These are phyloP conservation scores for Kwoniella sp. DNA, from an alignment of 768 basidiomycete genomes.

Conservation along the genomic window DNA sequence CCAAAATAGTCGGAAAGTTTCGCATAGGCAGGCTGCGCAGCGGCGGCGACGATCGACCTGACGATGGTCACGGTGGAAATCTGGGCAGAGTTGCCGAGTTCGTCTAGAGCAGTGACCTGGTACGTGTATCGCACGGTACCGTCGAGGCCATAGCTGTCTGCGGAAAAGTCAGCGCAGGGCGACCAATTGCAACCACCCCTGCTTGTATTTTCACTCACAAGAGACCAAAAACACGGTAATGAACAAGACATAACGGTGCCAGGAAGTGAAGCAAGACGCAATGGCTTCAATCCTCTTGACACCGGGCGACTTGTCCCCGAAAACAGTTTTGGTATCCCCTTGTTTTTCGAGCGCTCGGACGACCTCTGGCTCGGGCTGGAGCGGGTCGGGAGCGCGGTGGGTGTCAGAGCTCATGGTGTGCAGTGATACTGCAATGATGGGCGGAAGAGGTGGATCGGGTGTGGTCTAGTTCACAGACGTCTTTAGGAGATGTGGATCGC, in stretches of 20 bases:
- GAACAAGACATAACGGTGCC: conserved; percentile 43
- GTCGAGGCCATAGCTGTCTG: conserved; percentile 26
- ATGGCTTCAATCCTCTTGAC: conserved; percentile 52
- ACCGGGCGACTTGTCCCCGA: conserved; percentile 43
- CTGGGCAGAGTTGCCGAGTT: conserved; percentile 14
- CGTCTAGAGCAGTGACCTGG: conserved; percentile 30
- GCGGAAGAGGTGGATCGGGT: too few species aligned
- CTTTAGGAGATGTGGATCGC: too few species aligned
- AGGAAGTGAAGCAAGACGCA: conserved; percentile 33
- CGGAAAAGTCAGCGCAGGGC: not conserved
- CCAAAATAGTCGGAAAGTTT: conserved; percentile 55
- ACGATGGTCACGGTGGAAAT: conserved; percentile 53
- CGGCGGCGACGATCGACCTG: conserved; percentile 47
- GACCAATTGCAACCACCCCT: too few species aligned
- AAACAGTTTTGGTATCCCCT: conserved; percentile 30
- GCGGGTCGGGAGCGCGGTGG: not conserved
- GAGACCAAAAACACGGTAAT: conserved; percentile 50
- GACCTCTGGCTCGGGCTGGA: not conserved
- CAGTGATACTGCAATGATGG: not conserved
- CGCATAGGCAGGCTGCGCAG: conserved; percentile 39
- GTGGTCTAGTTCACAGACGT: too few species aligned
- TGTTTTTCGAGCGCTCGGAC: conserved; percentile 8
- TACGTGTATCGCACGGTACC: conserved; percentile 27
- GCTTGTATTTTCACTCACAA: conserved; percentile 34
- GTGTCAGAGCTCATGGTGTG: not conserved